These are phyloP conservation scores for Cladosporium sp. DNA, from an alignment of 2,329 filamentous ascomycete genomes.

Conservation along the genomic window DNA sequence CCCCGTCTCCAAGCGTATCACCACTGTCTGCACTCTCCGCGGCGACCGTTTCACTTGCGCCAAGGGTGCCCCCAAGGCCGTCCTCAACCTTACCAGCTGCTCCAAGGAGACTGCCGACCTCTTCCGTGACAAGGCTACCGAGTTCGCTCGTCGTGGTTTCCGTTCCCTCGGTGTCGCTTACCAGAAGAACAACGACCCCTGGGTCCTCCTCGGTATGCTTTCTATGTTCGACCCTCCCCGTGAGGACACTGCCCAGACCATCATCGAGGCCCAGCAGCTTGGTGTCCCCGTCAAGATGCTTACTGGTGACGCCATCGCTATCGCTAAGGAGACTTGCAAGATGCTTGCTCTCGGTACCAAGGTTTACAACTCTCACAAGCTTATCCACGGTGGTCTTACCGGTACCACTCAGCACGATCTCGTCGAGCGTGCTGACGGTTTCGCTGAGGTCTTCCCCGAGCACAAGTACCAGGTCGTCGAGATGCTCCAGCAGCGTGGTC, in stretches of 20 bases:
- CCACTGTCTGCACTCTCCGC: constrained; percentile 63
- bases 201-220: constrained; percentile 71
- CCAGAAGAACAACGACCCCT: constrained; percentile 70
- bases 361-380: constrained; percentile 75
- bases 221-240: constrained; percentile 78
- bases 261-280: constrained; percentile 70
- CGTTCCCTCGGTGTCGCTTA: constrained; percentile 74
- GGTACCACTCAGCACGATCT: constrained; percentile 72
- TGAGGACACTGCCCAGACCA: constrained; percentile 74
- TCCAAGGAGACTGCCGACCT: constrained; percentile 59
- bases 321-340: constrained; percentile 78
- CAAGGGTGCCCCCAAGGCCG: constrained; percentile 74
- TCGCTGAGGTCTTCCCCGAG: constrained; percentile 70
- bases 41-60: constrained; percentile 68
- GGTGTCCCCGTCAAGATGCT: constrained; percentile 78
- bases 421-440: constrained; percentile 69
- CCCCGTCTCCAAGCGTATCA: constrained; percentile 76
- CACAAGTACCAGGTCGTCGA: constrained; percentile 75
- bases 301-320: constrained; percentile 75
- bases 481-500: constrained; percentile 69
- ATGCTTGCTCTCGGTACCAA: constrained; percentile 75
- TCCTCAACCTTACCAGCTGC: constrained; percentile 66
- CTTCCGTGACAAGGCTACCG: constrained; percentile 69
- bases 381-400: constrained; percentile 70
- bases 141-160: constrained; percentile 76